Percentiles rank a stretch among this genome's conserved stretches.
phyloP scores from a whole-genome alignment of 2,329 filamentous ascomycete genomes.

The Dactylellina sp. region DNA sequence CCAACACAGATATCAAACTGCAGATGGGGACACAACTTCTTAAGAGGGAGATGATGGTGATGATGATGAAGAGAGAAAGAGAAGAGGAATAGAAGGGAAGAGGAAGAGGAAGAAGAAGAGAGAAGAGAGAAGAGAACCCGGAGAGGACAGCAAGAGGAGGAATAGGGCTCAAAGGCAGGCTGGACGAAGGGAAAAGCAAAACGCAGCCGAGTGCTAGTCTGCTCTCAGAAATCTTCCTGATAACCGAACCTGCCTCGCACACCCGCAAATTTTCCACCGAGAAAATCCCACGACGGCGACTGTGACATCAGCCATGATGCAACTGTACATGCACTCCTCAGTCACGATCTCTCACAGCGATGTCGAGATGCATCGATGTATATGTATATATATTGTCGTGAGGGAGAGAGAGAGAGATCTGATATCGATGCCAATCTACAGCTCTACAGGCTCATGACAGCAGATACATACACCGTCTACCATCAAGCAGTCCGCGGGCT shows the following conservation, averaged over 20 bases:
- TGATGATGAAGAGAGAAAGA: conserved; percentile 59
- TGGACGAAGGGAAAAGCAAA: conserved; percentile 63
- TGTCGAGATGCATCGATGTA: too few relatives aligned
- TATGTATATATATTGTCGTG: too few relatives aligned
- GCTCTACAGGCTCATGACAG: too few relatives aligned
- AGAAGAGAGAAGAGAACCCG: conserved; percentile 45
- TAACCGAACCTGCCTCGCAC: conserved; percentile 30
- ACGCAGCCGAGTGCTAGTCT: conserved; percentile 41
- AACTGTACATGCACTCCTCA: neutral
- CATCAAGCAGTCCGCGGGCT: too few relatives aligned
- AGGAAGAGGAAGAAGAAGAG: conserved; percentile 41
- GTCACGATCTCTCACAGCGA: too few relatives aligned
- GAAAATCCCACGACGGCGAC: conserved; percentile 7
- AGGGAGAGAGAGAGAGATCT: too few relatives aligned
- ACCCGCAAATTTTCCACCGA: conserved; percentile 13
- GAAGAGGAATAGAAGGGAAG: conserved; percentile 55
- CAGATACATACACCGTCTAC: too few relatives aligned
- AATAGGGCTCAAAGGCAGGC: conserved; percentile 62
- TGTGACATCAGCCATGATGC: conserved; percentile 51
- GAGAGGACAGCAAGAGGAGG: conserved; percentile 59
- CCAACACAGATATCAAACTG: conserved; percentile 39
- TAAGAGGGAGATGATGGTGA: conserved; percentile 60
- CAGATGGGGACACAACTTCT: conserved; percentile 22
- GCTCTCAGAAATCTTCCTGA: conserved; percentile 20
- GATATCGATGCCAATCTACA: too few relatives aligned